phyloP scores from a whole-genome alignment of 345 rosid genomes.

The Acer campestre region DNA sequence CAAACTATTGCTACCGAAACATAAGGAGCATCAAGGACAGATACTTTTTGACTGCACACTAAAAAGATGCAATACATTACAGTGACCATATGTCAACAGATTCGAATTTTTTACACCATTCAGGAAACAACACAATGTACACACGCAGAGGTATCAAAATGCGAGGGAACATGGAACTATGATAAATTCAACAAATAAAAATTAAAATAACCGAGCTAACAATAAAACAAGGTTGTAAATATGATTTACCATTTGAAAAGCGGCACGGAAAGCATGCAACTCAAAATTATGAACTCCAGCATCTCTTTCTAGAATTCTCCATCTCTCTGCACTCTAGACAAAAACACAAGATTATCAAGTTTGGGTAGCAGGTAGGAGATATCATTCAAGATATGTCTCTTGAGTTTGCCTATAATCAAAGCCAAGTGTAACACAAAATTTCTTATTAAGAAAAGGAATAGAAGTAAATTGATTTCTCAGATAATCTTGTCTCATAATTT shows the following conservation, averaged over 20 bases:
- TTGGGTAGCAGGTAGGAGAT: background rate
- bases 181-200: conserved; percentile 1
- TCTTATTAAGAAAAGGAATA: background rate
- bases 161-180: background rate
- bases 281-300: conserved; percentile 83
- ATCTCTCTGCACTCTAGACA: conserved; percentile 89
- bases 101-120: background rate
- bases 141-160: background rate
- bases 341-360: conserved; percentile 12
- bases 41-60: background rate
- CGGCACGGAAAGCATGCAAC: conserved; percentile 91
- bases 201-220: background rate
- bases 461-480: background rate
- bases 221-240: conserved; percentile 13
- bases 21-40: conserved; percentile 1
- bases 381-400: background rate
- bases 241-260: conserved; percentile 77
- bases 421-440: background rate
- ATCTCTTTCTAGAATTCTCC: conserved; percentile 70
- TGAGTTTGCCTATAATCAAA: background rate
- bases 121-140: background rate
- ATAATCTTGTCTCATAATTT: background rate
- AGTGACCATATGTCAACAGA: background rate
- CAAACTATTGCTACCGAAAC: background rate
- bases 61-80: background rate